Evolutionary conservation across 805 yeast species (phyloP), one percentile per base, ranked within the genome.

Genomic region (Candida quercuum): DNA sequence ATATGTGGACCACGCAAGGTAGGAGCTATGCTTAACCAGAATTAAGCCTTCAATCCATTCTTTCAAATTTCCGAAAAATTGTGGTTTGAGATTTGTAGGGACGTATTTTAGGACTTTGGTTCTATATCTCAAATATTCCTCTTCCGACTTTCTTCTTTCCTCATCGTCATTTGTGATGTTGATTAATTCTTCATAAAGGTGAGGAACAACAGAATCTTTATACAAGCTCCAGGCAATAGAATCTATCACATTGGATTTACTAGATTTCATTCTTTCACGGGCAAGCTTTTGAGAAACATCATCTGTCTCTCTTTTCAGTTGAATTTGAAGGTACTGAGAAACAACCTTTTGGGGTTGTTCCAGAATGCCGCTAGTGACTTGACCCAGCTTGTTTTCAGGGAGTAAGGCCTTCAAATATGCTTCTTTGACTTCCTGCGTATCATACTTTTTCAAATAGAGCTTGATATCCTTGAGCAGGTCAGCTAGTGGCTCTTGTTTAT

Each of bases 11-110:
- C 96, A 89, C 1, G 88, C 86, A 22, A 72, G 62, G 26, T 74
- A 65, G 6, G 78, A 77, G 2, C 71, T 69, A 17, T 81, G 74
- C 28, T 76, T 72, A 13, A 91, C 75, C 13, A 81, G 61, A 4
- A 88, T 76, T 80, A 89, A 75, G 25, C 83, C 94, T 12, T 76
- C 79, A 1, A 77, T 75, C 71, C 77, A 68, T 9, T 72, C 76
- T 31, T 63, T 63, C 4, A 88, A 60, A 20, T 72, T 69, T 1
- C 49, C 48, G 9, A 64, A 63, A 20, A 71, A 49, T 2, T 39
- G 41, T 13, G 57, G 54, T 38, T 80, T 78, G 3, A 48, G 44
- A 0, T 56, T 56, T 0, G 40, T 37, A 0, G 93, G 86, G 25
- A 76, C 64, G 2, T 72, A 66, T 39, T 63, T 66, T 36, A 88